phyloP scores from a whole-genome alignment of 192 early-diverging fungal genomes.

The Anaeromyces robustus region DNA sequence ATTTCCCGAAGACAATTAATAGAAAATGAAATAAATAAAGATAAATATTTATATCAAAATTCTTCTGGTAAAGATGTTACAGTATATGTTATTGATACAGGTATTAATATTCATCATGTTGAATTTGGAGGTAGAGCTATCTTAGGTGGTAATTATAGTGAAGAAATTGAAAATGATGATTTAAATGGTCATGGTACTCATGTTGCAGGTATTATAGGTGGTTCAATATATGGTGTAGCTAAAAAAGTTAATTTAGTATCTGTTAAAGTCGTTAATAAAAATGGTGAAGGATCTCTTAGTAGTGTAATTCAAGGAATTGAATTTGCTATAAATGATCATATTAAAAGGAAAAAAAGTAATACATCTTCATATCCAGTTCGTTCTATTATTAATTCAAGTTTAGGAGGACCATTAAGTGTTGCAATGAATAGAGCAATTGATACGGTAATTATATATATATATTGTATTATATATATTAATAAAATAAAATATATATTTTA shows the following conservation, averaged over 20 bases:
- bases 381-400: constrained; percentile 16
- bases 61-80: constrained; percentile 13
- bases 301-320: constrained; percentile 35
- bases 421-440: not conserved
- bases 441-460: not conserved
- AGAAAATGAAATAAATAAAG: not conserved
- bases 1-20: not conserved
- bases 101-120: constrained; percentile 19
- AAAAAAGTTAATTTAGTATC: constrained; percentile 35
- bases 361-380: constrained; percentile 10
- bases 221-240: constrained; percentile 43
- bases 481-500: too few species aligned
- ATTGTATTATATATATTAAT: too few species aligned
- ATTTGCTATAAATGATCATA: constrained; percentile 25
- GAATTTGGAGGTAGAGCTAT: constrained; percentile 32
- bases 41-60: not conserved
- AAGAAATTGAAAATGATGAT: constrained; percentile 18
- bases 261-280: constrained; percentile 38
- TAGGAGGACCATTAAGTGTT: not conserved
- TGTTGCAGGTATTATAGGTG: constrained; percentile 38
- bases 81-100: constrained; percentile 9
- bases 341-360: constrained; percentile 6
- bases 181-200: constrained; percentile 40
- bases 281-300: constrained; percentile 28
- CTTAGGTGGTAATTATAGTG: constrained; percentile 19